Conservation (phyloP, 352 stramenopile species). For the Globisporangium uncinulatum region DNA sequence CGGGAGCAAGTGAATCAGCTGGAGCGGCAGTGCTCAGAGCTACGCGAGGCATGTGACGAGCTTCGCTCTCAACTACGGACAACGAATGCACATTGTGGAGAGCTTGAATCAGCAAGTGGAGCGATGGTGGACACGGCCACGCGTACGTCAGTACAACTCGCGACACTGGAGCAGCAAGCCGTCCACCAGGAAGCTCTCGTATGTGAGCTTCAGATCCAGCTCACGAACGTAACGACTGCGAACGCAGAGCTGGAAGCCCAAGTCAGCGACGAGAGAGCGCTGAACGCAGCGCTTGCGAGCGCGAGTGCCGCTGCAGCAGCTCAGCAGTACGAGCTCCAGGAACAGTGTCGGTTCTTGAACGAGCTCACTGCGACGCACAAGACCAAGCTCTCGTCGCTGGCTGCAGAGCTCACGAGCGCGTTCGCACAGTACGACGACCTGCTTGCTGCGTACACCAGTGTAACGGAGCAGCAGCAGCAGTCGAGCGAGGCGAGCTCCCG, state of each 20-base stretch:
- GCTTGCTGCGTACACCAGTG: background rate
- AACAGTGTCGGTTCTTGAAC: constrained; percentile 2
- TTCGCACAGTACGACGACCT: constrained; percentile 4
- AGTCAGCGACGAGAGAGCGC: background rate
- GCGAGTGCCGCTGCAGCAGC: background rate
- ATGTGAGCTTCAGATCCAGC: background rate
- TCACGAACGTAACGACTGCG: background rate
- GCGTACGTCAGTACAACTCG: background rate
- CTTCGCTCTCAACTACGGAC: background rate
- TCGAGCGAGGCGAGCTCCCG: background rate
- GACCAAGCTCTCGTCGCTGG: constrained; percentile 1
- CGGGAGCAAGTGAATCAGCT: background rate
- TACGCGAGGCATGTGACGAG: background rate
- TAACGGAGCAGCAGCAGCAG: background rate
- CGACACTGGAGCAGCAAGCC: background rate
- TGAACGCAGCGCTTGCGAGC: background rate
- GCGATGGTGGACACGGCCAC: background rate
- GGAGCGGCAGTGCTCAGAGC: background rate
- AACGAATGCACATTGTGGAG: background rate
- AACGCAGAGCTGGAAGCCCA: constrained; percentile 3
- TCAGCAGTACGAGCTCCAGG: background rate
- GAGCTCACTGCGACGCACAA: background rate
- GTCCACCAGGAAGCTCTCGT: background rate
- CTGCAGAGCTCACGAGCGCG: background rate
- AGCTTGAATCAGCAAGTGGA: background rate